These are phyloP conservation scores for Oropetium thomaeum DNA, from an alignment of 176 grass and related monocot genomes.

Conservation along the genomic window DNA sequence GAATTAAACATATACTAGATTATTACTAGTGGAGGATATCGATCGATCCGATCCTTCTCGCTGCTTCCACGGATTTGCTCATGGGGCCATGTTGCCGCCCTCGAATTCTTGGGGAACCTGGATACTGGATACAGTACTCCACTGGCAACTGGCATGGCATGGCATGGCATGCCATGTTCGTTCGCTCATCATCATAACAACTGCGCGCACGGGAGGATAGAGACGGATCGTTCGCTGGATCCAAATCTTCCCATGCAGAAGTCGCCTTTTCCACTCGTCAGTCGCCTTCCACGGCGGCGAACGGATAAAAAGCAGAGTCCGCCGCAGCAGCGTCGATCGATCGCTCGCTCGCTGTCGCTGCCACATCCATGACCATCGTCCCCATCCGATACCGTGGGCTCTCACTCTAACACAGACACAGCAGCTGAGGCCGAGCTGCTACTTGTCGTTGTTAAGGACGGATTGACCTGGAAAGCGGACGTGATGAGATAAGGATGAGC, in stretches of 20 bases:
- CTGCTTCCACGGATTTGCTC: not conserved
- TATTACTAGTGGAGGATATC: no score
- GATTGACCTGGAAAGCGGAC: not conserved
- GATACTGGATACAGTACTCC: not conserved
- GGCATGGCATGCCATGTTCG: not conserved
- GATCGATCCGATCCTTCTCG: not conserved
- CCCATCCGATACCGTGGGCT: no score
- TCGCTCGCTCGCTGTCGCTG: no score
- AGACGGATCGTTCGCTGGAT: not conserved
- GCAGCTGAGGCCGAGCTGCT: not conserved
- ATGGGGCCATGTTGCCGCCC: not conserved
- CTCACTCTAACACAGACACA: not conserved
- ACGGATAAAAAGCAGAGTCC: conserved; percentile 14
- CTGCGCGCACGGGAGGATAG: conserved; percentile 17
- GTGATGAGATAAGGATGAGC: conserved; percentile 36
- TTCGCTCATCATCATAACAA: not conserved
- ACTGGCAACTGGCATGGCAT: no score
- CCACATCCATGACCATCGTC: no score
- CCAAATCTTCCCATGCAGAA: not conserved
- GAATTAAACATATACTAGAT: no score
- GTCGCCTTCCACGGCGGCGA: conserved; percentile 18
- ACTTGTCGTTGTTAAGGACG: not conserved
- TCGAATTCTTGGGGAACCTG: not conserved
- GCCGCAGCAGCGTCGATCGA: not conserved
- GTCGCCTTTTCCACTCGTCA: not conserved